These are phyloP conservation scores for Aspergillus jensenii DNA, from an alignment of 2,329 filamentous ascomycete genomes.

Conservation along the genomic window DNA sequence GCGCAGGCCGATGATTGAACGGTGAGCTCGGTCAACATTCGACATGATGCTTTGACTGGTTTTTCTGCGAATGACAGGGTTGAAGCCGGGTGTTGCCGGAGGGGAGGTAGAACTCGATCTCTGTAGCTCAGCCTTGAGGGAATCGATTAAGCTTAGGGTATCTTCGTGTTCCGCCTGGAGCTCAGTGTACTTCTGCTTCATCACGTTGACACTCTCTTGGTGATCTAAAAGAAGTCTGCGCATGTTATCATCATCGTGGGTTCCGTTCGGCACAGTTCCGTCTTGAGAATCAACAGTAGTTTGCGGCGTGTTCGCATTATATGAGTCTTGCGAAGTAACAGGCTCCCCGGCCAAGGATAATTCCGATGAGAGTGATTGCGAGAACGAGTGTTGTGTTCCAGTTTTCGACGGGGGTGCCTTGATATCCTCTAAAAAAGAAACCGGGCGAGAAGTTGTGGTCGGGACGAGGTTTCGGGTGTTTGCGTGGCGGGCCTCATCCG, in stretches of 20 bases:
- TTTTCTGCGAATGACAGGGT: conserved; percentile 80
- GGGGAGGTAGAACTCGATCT: conserved; percentile 69
- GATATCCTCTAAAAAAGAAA: conserved; percentile 81
- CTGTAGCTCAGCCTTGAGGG: conserved; percentile 82
- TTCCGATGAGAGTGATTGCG: conserved; percentile 91
- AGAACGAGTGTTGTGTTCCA: conserved; percentile 70
- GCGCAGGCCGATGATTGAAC: conserved; percentile 84
- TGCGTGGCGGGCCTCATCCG: conserved; percentile 73
- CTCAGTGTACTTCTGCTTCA: conserved; percentile 77
- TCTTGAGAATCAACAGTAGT: conserved; percentile 24
- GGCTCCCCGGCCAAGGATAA: conserved; percentile 84
- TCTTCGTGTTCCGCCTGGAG: conserved; percentile 80
- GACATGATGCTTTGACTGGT: conserved; percentile 86
- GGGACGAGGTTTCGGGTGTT: conserved; percentile 43
- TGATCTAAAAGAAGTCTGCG: conserved; percentile 72
- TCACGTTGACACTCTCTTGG: conserved; percentile 69
- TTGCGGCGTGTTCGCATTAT: conserved; percentile 53
- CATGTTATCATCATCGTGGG: conserved; percentile 69
- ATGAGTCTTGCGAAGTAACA: conserved; percentile 63
- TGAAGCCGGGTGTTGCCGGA: conserved; percentile 43
- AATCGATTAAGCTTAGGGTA: conserved; percentile 81
- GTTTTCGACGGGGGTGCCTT: conserved; percentile 71
- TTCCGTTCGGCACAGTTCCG: conserved; percentile 47
- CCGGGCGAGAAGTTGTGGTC: conserved; percentile 55
- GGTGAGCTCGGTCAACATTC: conserved; percentile 79